phyloP scores from a whole-genome alignment of 1,139 yeast species.

The Hansenula lynferdii region DNA sequence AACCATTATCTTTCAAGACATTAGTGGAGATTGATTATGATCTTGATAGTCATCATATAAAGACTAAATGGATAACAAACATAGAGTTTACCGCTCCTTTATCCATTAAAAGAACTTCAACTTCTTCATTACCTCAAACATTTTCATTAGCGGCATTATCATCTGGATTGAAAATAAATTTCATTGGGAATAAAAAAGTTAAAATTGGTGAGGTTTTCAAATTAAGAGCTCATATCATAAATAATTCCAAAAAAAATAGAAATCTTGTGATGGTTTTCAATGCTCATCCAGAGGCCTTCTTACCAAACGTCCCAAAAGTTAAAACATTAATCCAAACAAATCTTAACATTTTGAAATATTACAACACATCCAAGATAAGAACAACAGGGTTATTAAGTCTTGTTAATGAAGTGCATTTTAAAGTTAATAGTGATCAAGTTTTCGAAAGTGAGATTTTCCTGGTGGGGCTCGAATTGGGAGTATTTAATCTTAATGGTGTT shows the following conservation, averaged over 20 bases:
- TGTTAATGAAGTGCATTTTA: constrained; percentile 50
- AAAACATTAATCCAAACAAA: constrained; percentile 16
- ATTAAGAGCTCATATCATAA: constrained; percentile 68
- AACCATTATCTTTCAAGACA: constrained; percentile 13
- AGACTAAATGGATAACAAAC: constrained; percentile 57
- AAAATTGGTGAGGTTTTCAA: constrained; percentile 54
- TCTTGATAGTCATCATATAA: constrained; percentile 30
- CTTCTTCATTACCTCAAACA: constrained; percentile 29
- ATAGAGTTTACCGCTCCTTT: constrained; percentile 52
- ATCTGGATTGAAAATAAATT: constrained; percentile 53
- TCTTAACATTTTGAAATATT: constrained; percentile 25
- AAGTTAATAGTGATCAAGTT: constrained; percentile 60
- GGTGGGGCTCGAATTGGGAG: constrained; percentile 61
- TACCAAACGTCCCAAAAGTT: constrained; percentile 27
- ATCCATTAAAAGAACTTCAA: constrained; percentile 1
- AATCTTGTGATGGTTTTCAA: constrained; percentile 30
- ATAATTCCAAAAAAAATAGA: constrained; percentile 44
- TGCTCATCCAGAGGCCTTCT: constrained; percentile 26
- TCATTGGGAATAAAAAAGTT: constrained; percentile 59
- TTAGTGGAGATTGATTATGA: constrained; percentile 20
- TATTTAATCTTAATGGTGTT: constrained; percentile 60
- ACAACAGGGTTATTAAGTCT: constrained; percentile 52
- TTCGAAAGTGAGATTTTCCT: constrained; percentile 60
- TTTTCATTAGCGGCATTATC: constrained; percentile 26
- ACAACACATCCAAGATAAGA: constrained; percentile 34